Percentiles rank a stretch among this genome's conserved stretches.
These are phyloP conservation scores for Spathaspora hagerdaliae DNA, from an alignment of 805 yeast species.

Conservation along the genomic window DNA sequence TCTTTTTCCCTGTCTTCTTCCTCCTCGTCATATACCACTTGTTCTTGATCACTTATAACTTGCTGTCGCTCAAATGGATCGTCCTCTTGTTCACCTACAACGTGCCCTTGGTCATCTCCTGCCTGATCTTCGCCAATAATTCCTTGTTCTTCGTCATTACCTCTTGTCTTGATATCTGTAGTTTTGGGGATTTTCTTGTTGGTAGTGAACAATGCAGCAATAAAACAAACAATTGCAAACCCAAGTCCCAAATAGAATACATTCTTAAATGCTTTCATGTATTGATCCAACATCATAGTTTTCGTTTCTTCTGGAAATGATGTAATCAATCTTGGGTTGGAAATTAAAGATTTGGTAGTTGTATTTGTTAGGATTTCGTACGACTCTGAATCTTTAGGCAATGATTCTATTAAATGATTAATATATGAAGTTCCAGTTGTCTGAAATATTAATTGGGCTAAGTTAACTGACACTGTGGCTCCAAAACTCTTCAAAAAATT, in stretches of 20 bases:
- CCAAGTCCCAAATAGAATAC: conserved; percentile 41
- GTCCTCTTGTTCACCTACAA: no score
- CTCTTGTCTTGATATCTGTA: conserved; percentile 12
- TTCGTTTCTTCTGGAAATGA: conserved; percentile 19
- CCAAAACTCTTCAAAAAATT: conserved; percentile 30
- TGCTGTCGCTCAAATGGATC: no score
- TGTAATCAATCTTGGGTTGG: conserved; percentile 25
- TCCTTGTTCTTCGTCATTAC: conserved; percentile 4
- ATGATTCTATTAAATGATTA: conserved; percentile 1
- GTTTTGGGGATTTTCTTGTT: conserved; percentile 39
- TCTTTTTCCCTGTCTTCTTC: no score
- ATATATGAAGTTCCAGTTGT: conserved; percentile 16
- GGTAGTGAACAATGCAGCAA: conserved; percentile 35
- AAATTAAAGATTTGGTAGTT: conserved; percentile 14
- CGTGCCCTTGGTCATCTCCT: no score
- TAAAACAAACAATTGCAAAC: conserved; percentile 24
- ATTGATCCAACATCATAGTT: conserved; percentile 20
- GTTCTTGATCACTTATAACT: no score
- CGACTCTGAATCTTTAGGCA: conserved; percentile 9
- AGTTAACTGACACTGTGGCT: conserved; percentile 27
- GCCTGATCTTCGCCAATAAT: no score
- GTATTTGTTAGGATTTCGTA: conserved; percentile 11
- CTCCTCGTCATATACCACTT: no score
- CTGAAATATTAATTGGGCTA: conserved; percentile 30
- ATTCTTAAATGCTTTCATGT: conserved; percentile 37